phyloP scores from a whole-genome alignment of 2,329 filamentous ascomycete species.

The Fusarium napiforme region DNA sequence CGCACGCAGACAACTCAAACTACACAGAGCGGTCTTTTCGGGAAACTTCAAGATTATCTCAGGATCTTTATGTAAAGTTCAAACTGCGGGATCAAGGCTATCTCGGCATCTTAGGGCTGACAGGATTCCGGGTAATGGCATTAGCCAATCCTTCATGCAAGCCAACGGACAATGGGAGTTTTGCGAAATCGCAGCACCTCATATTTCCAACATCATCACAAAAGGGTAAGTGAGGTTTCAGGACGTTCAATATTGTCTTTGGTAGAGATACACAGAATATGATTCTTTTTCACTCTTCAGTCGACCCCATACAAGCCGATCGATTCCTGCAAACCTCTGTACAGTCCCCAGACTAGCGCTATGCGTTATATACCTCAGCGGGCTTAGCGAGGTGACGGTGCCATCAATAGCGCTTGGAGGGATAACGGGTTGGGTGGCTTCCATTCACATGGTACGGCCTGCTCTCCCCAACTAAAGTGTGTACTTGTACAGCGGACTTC shows the following conservation, averaged over 20 bases:
- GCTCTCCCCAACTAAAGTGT: conserved; percentile 4
- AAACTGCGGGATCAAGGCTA: not conserved
- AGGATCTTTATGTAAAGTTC: not conserved
- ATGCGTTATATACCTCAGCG: too few species aligned
- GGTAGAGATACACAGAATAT: rapidly evolving
- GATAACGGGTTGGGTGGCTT: too few species aligned
- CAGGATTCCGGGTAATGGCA: not conserved
- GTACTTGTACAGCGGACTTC: conserved; percentile 28
- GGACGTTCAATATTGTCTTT: not conserved
- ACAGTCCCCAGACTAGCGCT: not conserved
- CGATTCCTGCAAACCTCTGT: too few species aligned
- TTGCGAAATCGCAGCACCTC: not conserved
- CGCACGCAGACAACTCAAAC: not conserved
- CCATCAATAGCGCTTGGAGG: not conserved
- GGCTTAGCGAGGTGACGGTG: too few species aligned
- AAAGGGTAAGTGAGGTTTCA: not conserved
- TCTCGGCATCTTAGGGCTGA: not conserved
- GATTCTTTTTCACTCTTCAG: not conserved
- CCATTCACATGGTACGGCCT: not conserved
- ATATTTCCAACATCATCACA: not conserved
- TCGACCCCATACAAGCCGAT: not conserved
- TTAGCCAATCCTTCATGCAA: not conserved
- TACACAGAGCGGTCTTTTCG: not conserved
- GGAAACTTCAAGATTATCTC: too few species aligned
- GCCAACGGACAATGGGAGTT: not conserved